Percentiles rank a stretch among this genome's conserved stretches.
phyloP scores from a whole-genome alignment of 768 basidiomycete species.

The Mycena pura region DNA sequence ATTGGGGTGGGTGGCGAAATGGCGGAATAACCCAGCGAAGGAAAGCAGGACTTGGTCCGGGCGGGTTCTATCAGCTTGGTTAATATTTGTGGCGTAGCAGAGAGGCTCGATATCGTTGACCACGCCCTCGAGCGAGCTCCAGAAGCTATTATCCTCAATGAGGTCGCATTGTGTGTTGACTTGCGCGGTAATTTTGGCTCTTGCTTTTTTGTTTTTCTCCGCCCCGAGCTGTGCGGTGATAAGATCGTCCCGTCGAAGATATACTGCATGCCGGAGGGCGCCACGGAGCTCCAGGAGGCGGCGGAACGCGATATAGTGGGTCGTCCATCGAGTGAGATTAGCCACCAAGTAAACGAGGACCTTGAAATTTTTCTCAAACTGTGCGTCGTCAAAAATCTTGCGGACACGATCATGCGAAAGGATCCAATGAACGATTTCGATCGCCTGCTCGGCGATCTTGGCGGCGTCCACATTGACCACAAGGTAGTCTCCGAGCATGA shows the following conservation, averaged over 20 bases:
- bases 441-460: not conserved
- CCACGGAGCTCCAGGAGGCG: not conserved
- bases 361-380: not conserved
- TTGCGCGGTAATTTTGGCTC: not conserved
- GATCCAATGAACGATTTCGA: not conserved
- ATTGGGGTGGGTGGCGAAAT: slow-evolving; percentile 3
- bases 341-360: not conserved
- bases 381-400: not conserved
- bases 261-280: not conserved
- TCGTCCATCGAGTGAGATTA: slow-evolving; percentile 10
- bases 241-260: not conserved
- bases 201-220: not conserved
- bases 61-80: slow-evolving; percentile 4
- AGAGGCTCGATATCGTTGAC: slow-evolving; percentile 18
- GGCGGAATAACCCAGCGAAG: slow-evolving; percentile 12
- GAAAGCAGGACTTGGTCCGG: slow-evolving; percentile 11
- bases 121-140: slow-evolving; percentile 5
- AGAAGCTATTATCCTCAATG: slow-evolving; percentile 2
- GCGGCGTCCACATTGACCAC: not conserved
- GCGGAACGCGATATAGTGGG: not conserved
- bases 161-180: not conserved
- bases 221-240: slow-evolving; percentile 18
- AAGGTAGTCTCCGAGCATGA: slow-evolving; percentile 19
- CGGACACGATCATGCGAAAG: not conserved
- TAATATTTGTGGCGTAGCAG: slow-evolving; percentile 15